Conservation (phyloP, 73 alveolate species). For the Paramecium octaurelia region DNA sequence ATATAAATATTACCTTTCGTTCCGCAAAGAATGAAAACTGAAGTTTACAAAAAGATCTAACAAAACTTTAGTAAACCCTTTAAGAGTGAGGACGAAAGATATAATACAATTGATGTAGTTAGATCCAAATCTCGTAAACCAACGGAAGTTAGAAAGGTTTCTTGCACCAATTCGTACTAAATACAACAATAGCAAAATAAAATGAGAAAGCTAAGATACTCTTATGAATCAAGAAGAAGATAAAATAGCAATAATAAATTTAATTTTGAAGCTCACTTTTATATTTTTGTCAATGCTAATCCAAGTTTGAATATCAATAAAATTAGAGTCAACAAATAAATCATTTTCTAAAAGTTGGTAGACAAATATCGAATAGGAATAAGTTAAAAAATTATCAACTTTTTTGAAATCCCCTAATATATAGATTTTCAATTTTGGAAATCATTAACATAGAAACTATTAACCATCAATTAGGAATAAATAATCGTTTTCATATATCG, state of each 20-base stretch:
- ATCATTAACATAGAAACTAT: background rate
- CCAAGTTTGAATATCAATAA: background rate
- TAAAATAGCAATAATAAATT: background rate
- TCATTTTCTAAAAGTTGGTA: background rate
- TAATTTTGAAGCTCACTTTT: background rate
- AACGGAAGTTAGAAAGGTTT: background rate
- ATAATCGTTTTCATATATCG: background rate
- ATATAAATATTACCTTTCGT: background rate
- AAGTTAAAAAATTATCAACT: background rate
- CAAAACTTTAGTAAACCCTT: background rate
- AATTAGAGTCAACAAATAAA: background rate
- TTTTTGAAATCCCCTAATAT: conserved; percentile 1
- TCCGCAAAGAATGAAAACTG: background rate
- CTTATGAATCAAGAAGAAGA: background rate
- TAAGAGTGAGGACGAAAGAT: conserved; percentile 1
- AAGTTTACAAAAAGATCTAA: background rate
- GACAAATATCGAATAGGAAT: background rate
- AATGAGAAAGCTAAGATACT: background rate
- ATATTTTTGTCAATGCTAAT: background rate
- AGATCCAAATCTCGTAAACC: background rate
- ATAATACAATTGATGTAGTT: background rate
- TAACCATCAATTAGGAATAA: background rate
- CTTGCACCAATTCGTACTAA: background rate
- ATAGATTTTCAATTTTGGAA: background rate
- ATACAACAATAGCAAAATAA: background rate